Evolutionary conservation across 257 asterid genomes (phyloP), one percentile per base, ranked within the genome.

Genomic region (Gentiana dahurica): DNA sequence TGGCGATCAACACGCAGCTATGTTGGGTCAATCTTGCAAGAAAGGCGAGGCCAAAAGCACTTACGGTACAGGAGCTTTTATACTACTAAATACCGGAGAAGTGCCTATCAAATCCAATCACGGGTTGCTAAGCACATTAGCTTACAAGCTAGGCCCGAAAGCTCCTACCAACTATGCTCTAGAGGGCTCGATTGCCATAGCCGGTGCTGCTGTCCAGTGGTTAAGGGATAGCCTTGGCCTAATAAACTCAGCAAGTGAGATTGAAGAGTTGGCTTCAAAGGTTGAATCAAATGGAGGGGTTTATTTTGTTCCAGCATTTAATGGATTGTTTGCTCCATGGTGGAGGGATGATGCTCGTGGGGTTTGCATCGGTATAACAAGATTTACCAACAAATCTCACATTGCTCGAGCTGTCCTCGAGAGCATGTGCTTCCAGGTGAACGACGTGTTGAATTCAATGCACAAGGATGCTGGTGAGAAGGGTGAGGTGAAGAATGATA

Each of bases 191-290:
- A 91, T 91, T 53, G 98, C 98, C 46, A 91, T 87, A 32, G 97
- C 98, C 12, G 97, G 98, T 9, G 98, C 98, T 0, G 98, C 97
- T 0, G 98, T 91, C 49, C 98, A 91, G 74, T 91, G 98, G 97
- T 89, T 91, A 4, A 71, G 98, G 57, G 98, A 91, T 39, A 58
- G 96, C 54, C 93, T 91, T n/a, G 96, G 96, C 3, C 58, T 91
- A 39, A 91, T 91, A 53, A 87, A 67, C 52, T 72, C 52, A 11
- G 98, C 98, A 4, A 62, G 88, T 39, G 98, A 91, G 74, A 85
- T 85, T n/a, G 98, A 91, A 73, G 93, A 73, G 51, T 54, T 87
- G 85, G 98, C 98, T 11, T 48, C 64, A 64, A 69, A 78, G 74
- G 98, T 87, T 8, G 81, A 80, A 34, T 77, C 94, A 0, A 57